These are phyloP conservation scores for Pythium diclinum DNA, from an alignment of 352 stramenopile species.

Conservation along the genomic window DNA sequence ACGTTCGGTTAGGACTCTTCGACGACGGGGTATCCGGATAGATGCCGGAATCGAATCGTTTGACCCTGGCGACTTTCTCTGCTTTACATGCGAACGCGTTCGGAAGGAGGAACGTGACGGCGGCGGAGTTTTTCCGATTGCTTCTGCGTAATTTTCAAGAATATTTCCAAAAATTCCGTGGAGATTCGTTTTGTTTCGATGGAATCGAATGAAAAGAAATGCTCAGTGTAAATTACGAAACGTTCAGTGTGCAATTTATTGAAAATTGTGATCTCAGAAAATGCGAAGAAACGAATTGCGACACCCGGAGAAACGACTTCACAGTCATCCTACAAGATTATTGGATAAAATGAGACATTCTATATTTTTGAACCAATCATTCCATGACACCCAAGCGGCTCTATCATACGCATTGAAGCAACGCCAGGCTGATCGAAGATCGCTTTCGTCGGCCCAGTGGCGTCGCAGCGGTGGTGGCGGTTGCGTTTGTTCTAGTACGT, in stretches of 20 bases:
- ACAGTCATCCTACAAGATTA: background rate
- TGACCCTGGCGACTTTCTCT: background rate
- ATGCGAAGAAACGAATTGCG: conserved; percentile 17
- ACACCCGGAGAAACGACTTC: background rate
- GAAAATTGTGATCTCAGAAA: conserved; percentile 12
- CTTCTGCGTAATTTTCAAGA: background rate
- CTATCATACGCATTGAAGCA: background rate
- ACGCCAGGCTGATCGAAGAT: background rate
- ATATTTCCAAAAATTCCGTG: background rate
- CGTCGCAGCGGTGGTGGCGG: too few species aligned
- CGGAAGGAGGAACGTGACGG: background rate
- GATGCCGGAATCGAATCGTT: background rate
- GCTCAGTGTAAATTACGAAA: background rate
- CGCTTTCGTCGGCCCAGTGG: background rate
- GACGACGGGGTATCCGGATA: conserved; percentile 9
- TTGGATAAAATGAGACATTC: conserved; percentile 15
- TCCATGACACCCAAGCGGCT: background rate
- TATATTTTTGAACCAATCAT: conserved; percentile 6
- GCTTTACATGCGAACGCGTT: conserved; percentile 1
- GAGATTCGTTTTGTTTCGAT: background rate
- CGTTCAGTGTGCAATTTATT: conserved; percentile 23
- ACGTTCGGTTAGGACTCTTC: conserved; percentile 11
- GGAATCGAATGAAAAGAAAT: background rate
- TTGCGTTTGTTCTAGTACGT: too few species aligned
- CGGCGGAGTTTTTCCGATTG: background rate